Evolutionary conservation across 345 rosid genomes (phyloP), one percentile per base, ranked within the genome.

Genomic region (Aurinia saxatilis): DNA sequence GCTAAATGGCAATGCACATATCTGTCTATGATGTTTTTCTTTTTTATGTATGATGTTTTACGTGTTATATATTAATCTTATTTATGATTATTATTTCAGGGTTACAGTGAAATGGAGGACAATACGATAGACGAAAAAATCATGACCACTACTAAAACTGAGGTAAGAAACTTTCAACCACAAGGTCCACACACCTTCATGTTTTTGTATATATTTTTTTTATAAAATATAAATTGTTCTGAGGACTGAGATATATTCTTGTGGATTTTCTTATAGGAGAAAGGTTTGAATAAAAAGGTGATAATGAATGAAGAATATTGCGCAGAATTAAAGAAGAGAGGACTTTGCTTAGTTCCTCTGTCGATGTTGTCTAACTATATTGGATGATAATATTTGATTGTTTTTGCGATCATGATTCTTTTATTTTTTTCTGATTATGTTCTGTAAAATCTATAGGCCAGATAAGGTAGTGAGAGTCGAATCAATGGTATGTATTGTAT

Each of bases 271-370:
- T 15, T 51, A 11, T 18, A 82, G 86, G 78, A 63, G 50, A 57
- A 70, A 44, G 65, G 19, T 31, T 25, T 49, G 57, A 63, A 17
- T 2, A 47, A 35, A 21, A 62, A 56, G 1, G 45, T 58, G 37
- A 19, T 57, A 11, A 13, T 11, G 48, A 29, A 8, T 46, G 73
- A 69, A 23, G 70, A 67, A 44, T 75, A 79, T 57, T 51, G 40
- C 53, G 66, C 77, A 17, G 82, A 79, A 70, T 65, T 87, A 76
- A 76, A 82, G 85, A 81, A 76, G 50, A 82, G 65, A 67, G 88
- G 88, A 33, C 84, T 82, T 30, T 78, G 90, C 75, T 71, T 87
- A 57, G 90, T 80, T 65, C 86, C 95, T 25, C 11, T 84, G 69
- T 76, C 88, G 2, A 65, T 68, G 83, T 68, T 62, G 50, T 70